Percentiles rank a stretch among this genome's conserved stretches.
Evolutionary conservation across 192 early-diverging fungal species (phyloP).

Genomic region (Martensiomyces pterosporus): DNA sequence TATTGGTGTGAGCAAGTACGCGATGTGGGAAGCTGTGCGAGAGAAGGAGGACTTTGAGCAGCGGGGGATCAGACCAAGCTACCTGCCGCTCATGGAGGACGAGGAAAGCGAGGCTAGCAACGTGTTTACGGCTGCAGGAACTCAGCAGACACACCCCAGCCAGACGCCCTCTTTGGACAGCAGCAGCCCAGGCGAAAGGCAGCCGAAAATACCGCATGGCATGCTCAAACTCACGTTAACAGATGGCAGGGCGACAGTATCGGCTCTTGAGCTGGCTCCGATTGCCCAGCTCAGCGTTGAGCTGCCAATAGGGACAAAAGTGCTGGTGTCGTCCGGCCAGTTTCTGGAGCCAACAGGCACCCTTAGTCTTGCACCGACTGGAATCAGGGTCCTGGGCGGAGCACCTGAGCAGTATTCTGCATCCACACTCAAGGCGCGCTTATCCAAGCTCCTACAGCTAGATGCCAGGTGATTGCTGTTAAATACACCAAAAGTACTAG

Average conservation of each 20-base stretch:
- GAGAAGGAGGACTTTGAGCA: constrained; percentile 47
- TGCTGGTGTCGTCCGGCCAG: constrained; percentile 22
- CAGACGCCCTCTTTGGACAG: background rate
- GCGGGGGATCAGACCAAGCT: constrained; percentile 43
- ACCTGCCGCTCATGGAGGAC: constrained; percentile 14
- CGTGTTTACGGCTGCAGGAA: constrained; percentile 12
- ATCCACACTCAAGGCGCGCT: too few species aligned
- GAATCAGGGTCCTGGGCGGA: constrained; percentile 29
- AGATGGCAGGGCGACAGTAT: constrained; percentile 22
- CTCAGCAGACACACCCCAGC: constrained; percentile 4
- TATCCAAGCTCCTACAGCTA: too few species aligned
- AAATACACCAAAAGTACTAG: too few species aligned
- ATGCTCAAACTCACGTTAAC: constrained; percentile 46
- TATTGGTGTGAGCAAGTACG: constrained; percentile 40
- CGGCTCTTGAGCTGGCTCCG: constrained; percentile 28
- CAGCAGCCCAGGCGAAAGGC: constrained; percentile 5
- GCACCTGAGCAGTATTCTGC: constrained; percentile 24
- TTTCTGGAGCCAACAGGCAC: constrained; percentile 24
- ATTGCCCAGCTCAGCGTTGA: constrained; percentile 30
- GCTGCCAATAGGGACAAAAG: constrained; percentile 44
- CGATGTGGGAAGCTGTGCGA: constrained; percentile 43
- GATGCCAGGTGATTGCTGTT: too few species aligned
- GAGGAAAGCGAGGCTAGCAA: constrained; percentile 12
- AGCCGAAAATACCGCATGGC: constrained; percentile 30
- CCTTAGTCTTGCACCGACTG: constrained; percentile 8